Conservation (phyloP, 2,329 filamentous ascomycete species). For the Epichloe gansuensis region DNA sequence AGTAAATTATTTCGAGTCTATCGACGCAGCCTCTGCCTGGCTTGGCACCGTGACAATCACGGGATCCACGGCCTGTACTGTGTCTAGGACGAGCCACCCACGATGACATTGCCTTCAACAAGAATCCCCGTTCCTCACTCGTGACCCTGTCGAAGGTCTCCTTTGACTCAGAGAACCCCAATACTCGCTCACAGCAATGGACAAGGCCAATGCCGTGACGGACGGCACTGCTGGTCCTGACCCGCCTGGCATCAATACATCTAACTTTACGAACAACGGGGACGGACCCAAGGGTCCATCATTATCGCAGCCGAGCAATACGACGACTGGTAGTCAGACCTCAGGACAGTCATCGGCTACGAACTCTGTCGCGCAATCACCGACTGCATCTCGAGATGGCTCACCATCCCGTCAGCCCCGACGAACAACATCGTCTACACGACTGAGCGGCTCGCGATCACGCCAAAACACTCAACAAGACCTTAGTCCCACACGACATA, state of each 20-base stretch:
- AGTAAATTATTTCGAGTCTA: neutral
- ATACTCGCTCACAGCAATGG: conserved; percentile 20
- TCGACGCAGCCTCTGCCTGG: neutral
- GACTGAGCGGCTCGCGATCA: conserved; percentile 35
- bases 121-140: conserved; percentile 11
- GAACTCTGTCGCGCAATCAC: conserved; percentile 25
- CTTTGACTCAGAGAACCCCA: conserved; percentile 17
- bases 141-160: conserved; percentile 18
- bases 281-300: conserved; percentile 1
- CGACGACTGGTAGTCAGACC: conserved; percentile 17
- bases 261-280: neutral
- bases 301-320: conserved; percentile 6
- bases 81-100: conserved; percentile 23
- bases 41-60: conserved; percentile 3
- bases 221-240: conserved; percentile 9
- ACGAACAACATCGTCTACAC: conserved; percentile 23
- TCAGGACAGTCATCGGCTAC: conserved; percentile 25
- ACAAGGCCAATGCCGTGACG: conserved; percentile 18
- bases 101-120: conserved; percentile 16
- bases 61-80: conserved; percentile 7
- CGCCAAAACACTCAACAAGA: conserved; percentile 56
- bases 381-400: conserved; percentile 31
- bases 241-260: conserved; percentile 7
- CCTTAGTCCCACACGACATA: conserved; percentile 46
- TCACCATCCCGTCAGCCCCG: conserved; percentile 32